Evolutionary conservation across 257 asterid genomes (phyloP).

Genomic region (Ballota nigra): DNA sequence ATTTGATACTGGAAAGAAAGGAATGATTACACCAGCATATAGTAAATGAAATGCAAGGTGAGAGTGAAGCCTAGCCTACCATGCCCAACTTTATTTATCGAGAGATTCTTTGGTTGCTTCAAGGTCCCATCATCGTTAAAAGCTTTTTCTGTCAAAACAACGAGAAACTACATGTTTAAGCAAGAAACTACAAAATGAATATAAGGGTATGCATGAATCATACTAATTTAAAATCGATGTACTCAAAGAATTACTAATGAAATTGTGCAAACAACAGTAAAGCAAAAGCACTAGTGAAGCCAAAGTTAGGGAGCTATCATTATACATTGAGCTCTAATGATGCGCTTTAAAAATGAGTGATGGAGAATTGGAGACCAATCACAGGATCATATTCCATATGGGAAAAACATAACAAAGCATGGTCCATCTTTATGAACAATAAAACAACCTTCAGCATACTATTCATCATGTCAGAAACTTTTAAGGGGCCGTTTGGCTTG

Average conservation of each 20-base stretch:
- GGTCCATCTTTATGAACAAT: neutral
- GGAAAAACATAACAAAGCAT: neutral
- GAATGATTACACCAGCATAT: neutral
- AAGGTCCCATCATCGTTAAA: slow-evolving; percentile 65
- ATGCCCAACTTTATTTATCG: slow-evolving; percentile 88
- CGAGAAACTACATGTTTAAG: neutral
- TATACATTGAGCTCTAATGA: neutral
- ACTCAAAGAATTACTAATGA: neutral
- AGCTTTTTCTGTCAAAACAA: slow-evolving; percentile 59
- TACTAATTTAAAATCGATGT: neutral
- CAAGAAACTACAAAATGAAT: no score
- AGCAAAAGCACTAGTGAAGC: neutral
- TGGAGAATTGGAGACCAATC: no score
- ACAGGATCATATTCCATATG: neutral
- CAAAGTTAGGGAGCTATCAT: neutral
- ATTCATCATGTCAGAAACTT: no score
- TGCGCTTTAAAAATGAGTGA: neutral
- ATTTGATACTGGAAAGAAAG: neutral
- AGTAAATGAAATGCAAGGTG: neutral
- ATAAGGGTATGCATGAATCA: no score
- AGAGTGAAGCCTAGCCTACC: slow-evolving; percentile 44
- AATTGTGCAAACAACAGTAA: neutral
- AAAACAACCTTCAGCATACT: neutral
- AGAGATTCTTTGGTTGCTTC: slow-evolving; percentile 69
- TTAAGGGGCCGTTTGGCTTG: no score